Evolutionary conservation across 1,284 basidiomycete genomes (phyloP).

Genomic region (Ceratobasidium sp.): DNA sequence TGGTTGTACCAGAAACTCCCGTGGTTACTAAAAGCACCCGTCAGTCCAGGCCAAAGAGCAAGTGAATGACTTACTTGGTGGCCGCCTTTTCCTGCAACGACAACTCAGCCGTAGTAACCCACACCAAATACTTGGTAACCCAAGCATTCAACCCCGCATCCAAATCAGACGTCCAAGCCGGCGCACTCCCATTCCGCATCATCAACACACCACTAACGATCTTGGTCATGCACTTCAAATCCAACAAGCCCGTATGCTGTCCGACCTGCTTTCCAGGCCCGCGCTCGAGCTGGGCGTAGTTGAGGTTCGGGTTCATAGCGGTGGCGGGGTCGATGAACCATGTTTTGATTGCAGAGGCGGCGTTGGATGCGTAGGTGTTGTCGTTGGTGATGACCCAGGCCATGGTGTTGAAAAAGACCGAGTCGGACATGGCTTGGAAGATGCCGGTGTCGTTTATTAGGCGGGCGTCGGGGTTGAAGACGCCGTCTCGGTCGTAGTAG

Average conservation of each 20-base stretch:
- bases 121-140: constrained; percentile 52
- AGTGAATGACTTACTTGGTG: constrained; percentile 50
- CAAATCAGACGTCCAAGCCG: constrained; percentile 51
- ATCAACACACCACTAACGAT: constrained; percentile 53
- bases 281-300: constrained; percentile 57
- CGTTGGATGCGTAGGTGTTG: constrained; percentile 48
- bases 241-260: constrained; percentile 53
- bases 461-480: constrained; percentile 57
- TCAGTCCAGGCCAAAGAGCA: background rate
- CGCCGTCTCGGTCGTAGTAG: constrained; percentile 54
- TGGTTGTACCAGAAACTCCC: constrained; percentile 61
- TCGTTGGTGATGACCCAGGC: constrained; percentile 56
- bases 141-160: constrained; percentile 51
- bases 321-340: constrained; percentile 56
- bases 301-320: constrained; percentile 57
- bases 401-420: constrained; percentile 56
- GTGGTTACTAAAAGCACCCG: constrained; percentile 49
- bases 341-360: constrained; percentile 50
- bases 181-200: constrained; percentile 48
- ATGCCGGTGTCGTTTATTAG: constrained; percentile 54
- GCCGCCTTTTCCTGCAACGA: constrained; percentile 52
- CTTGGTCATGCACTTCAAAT: constrained; percentile 53
- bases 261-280: constrained; percentile 52
- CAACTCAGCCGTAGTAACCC: constrained; percentile 51
- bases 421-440: constrained; percentile 54